Base-by-base conservation (phyloP, 2,329 filamentous ascomycete genomes). In the Xylariaceae sp. region DNA sequence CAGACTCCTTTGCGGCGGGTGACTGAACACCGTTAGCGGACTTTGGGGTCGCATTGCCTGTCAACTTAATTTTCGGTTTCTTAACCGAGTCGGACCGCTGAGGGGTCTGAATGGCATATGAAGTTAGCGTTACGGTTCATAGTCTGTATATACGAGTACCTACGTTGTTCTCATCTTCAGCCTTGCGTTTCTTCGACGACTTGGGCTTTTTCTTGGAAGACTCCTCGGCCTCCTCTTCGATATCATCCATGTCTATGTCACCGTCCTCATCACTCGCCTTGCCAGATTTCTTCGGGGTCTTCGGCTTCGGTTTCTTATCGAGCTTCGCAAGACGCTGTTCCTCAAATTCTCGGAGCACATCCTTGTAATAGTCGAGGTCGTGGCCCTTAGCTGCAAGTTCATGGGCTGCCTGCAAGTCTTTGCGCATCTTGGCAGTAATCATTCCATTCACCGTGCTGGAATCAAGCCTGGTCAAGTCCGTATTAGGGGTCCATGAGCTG, bases 401-500 rank as follows among this genome's bases (percentile, higher is more conserved):
- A 73, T 92, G 95, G 1, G 94, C 94, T 41, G 82, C 80, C 68
- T 87, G 79, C 5, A 99, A 76, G 55, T 84, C 79, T 74, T 95
- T 95, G 67, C 83, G 82, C 77, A 88, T 86, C 75, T 95, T 95
- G 60, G 87, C 81, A 49, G 85, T 86, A 49, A 88, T 76, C 40
- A 83, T 76, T 21, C 85, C 77, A 49, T 83, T 81, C 59, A 92
- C 86, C 22, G 86, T 84, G 49, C 87, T 84, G 13, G 87, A 76
- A 53, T 91, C 85, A 49, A 97, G 83, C 34, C 89, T 86, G 34
- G 84, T 83, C 36, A 99, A 80, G 55, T 89, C 86, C 19, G 85
- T 88, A 71, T 97, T 96, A 57, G 85, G 81, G 61, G 92, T 89
- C 92, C 92, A 99, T 36, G 89, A 88, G 73, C 94, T 99, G 63